These are phyloP conservation scores for Aristolochia fimbriata DNA, from an alignment of 164 flowering plant genomes.

Conservation along the genomic window DNA sequence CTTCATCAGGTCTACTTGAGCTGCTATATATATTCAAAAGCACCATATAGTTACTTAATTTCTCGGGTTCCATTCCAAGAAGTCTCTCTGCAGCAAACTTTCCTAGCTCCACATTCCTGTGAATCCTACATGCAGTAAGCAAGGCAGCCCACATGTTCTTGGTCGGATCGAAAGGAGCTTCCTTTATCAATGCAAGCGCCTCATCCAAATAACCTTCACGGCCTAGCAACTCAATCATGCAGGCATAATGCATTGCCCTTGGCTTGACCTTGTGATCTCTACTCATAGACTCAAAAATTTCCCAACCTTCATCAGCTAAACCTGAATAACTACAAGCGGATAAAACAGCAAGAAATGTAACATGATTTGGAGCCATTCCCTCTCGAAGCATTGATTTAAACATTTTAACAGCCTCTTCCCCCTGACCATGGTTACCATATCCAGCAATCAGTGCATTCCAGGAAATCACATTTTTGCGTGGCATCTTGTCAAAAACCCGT, in stretches of 20 bases:
- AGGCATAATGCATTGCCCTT: slow-evolving; percentile 75
- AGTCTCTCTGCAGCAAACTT: slow-evolving; percentile 78
- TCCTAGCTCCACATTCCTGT: slow-evolving; percentile 66
- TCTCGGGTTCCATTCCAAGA: slow-evolving; percentile 63
- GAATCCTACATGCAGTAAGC: slow-evolving; percentile 66
- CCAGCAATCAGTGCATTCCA: slow-evolving; percentile 32
- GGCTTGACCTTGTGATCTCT: slow-evolving; percentile 53
- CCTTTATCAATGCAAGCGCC: slow-evolving; percentile 58
- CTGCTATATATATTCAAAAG: slow-evolving; percentile 64
- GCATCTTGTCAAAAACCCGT: slow-evolving; percentile 51
- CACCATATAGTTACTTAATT: slow-evolving; percentile 59
- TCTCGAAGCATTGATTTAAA: slow-evolving; percentile 19
- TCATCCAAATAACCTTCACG: slow-evolving; percentile 60
- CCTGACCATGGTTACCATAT: slow-evolving; percentile 26
- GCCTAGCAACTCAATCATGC: slow-evolving; percentile 72
- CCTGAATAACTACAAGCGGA: slow-evolving; percentile 40
- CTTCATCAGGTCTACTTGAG: slow-evolving; percentile 49
- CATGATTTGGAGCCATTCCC: slow-evolving; percentile 26
- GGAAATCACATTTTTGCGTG: slow-evolving; percentile 19
- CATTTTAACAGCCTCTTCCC: slow-evolving; percentile 18
- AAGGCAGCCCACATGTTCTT: slow-evolving; percentile 87
- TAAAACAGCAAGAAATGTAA: slow-evolving; percentile 30
- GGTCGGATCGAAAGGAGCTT: slow-evolving; percentile 58
- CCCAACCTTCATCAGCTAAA: slow-evolving; percentile 48
- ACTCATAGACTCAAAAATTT: slow-evolving; percentile 60